These are phyloP conservation scores for Syncephalastrum monosporum DNA, from an alignment of 371 early-diverging fungal species.

Conservation along the genomic window DNA sequence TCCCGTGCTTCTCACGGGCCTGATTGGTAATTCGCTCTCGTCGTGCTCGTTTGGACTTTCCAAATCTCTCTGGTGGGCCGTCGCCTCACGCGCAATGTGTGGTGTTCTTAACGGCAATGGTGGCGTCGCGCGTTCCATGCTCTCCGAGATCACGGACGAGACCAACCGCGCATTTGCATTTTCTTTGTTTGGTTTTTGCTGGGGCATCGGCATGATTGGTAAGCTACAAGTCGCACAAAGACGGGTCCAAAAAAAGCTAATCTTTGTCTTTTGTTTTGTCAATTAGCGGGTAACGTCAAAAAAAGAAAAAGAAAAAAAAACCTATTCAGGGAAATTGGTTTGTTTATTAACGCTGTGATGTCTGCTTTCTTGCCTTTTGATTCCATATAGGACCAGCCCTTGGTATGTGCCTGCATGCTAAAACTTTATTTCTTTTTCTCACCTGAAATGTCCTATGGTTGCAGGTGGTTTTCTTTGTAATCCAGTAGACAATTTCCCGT, in stretches of 20 bases:
- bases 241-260: neutral
- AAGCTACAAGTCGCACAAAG: constrained; percentile 6
- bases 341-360: too few species aligned
- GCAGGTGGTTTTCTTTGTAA: constrained; percentile 81
- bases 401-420: neutral
- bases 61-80: constrained; percentile 63
- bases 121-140: constrained; percentile 80
- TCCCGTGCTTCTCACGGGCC: constrained; percentile 79
- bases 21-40: constrained; percentile 70
- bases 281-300: constrained; percentile 8
- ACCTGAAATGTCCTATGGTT: constrained; percentile 11
- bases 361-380: neutral
- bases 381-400: neutral
- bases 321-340: too few species aligned
- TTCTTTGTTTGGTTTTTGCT: constrained; percentile 67
- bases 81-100: constrained; percentile 67
- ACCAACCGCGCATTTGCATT: constrained; percentile 75
- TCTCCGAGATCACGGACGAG: constrained; percentile 85
- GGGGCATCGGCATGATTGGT: constrained; percentile 68
- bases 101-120: constrained; percentile 85
- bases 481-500: constrained; percentile 72
- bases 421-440: constrained; percentile 2
- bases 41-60: constrained; percentile 76
- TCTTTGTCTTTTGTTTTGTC: neutral
- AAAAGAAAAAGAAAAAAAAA: too few species aligned